phyloP scores from a whole-genome alignment of 2,329 filamentous ascomycete genomes.

The Amylocarpus encephaloides region DNA sequence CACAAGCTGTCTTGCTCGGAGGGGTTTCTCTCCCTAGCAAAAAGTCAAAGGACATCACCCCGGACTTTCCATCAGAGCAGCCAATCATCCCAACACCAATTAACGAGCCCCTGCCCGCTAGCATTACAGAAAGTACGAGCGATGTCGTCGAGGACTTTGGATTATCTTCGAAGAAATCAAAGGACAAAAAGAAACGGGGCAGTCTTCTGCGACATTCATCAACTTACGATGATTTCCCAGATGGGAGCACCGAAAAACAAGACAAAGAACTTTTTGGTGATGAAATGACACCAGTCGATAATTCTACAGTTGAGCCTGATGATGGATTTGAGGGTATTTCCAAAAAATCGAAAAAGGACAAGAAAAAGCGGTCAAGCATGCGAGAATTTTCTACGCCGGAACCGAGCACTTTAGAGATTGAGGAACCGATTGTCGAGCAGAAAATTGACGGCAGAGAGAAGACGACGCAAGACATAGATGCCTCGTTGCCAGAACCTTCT shows the following conservation, averaged over 20 bases:
- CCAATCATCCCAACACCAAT: neutral
- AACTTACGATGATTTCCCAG: conserved; percentile 2
- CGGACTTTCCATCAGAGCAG: neutral
- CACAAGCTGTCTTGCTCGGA: neutral
- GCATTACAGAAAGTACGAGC: too few relatives aligned
- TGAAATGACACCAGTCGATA: neutral
- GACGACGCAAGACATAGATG: neutral
- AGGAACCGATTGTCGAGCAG: neutral
- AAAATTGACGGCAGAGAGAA: neutral
- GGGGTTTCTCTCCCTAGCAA: conserved; percentile 2
- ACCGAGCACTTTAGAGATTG: neutral
- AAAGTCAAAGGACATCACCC: conserved; percentile 22
- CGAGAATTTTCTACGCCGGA: neutral
- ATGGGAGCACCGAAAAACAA: neutral
- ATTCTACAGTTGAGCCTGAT: neutral
- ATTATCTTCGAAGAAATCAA: conserved; percentile 7
- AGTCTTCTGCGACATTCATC: conserved; percentile 7
- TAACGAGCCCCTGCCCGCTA: neutral
- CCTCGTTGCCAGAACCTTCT: neutral
- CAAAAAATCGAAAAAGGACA: conserved; percentile 7
- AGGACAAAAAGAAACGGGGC: conserved; percentile 10
- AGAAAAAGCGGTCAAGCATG: conserved; percentile 6
- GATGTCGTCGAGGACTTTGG: conserved; percentile 2
- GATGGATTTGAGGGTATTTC: conserved; percentile 2
- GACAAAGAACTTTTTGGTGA: neutral